Evolutionary conservation across 2,329 filamentous ascomycete genomes (phyloP), one percentile per base, ranked within the genome.

Genomic region (Beauveria varroae): DNA sequence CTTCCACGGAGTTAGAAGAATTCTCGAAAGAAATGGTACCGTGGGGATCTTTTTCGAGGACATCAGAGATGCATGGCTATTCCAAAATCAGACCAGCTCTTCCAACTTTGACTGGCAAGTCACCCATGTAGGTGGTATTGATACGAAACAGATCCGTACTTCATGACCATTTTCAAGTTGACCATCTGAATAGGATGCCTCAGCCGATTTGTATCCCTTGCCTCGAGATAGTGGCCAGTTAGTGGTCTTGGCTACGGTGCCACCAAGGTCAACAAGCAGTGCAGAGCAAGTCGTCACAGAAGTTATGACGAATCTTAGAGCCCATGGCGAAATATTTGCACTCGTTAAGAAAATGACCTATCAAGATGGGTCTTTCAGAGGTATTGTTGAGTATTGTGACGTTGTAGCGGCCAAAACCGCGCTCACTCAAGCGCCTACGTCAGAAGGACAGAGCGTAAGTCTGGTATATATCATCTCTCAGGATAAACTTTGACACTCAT

Each of bases 41-140:
- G 76, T 85, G 34, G 82, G 79, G 62, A 72, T 86, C 26, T 79
- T 78, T 5, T 86, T 88, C 66, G 73, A 78, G 7, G 86, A 89
- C 66, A 80, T 87, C 55, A 79, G 83, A 55, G 85, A 88, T 69
- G 79, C 86, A 7, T 80, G 77, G 57, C 75, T 77, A 37, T 77
- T 81, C 8, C 75, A 79, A 61, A 73, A 78, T 14, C 80, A 79
- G 56, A 69, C 82, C 30, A 72, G 75, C 1, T 65, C 78, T 20
- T 70, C 74, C 40, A 73, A 74, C 51, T 72, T 76, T 12, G 73
- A 74, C 40, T 86, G 83, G 82, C 68, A 70, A 52, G 63, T 69
- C 1, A 62, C 63, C 4, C 75, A 72, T 26, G 57, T 67, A 22
- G 64, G 64, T 10, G 46, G 14, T 16, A 28, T 63, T 3, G 26